Evolutionary conservation across 2,329 filamentous ascomycete genomes (phyloP).

Genomic region (Fusarium humuli): DNA sequence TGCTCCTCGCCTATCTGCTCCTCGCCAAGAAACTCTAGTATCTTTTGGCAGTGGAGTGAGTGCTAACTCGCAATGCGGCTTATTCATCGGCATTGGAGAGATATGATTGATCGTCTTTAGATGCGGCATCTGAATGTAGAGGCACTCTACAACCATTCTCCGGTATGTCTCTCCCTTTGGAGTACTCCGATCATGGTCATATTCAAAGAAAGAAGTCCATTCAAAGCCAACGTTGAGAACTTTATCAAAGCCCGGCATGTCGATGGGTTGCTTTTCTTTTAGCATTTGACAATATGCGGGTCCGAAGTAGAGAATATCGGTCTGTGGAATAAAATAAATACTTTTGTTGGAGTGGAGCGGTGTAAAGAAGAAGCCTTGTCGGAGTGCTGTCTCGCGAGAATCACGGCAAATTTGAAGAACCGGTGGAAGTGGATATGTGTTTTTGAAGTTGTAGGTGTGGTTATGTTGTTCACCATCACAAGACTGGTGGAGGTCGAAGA

Average conservation of each 20-base stretch:
- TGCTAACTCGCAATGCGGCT: too few species aligned
- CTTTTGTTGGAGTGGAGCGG: slow-evolving; percentile 19
- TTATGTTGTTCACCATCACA: too few species aligned
- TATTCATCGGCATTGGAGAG: slow-evolving; percentile 32
- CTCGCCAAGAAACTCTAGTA: slow-evolving; percentile 45
- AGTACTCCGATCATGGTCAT: too few species aligned
- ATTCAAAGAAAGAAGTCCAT: slow-evolving; percentile 47
- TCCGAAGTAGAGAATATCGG: slow-evolving; percentile 49
- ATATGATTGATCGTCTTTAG: slow-evolving; percentile 46
- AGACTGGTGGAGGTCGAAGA: too few species aligned
- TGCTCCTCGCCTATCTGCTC: slow-evolving; percentile 24
- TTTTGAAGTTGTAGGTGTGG: too few species aligned
- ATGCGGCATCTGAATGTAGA: slow-evolving; percentile 44
- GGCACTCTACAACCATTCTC: slow-evolving; percentile 29
- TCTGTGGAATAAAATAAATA: slow-evolving; percentile 45
- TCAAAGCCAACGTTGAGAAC: slow-evolving; percentile 47
- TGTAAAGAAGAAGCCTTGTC: slow-evolving; percentile 45
- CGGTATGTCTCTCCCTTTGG: slow-evolving; percentile 17
- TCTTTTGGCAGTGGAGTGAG: slow-evolving; percentile 37
- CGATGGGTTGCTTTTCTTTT: too few species aligned
- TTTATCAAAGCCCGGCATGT: slow-evolving; percentile 41
- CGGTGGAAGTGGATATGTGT: too few species aligned
- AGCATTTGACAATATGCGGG: too few species aligned
- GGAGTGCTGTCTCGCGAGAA: slow-evolving; percentile 45
- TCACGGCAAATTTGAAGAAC: slow-evolving; percentile 44